Percentiles rank a stretch among this genome's conserved stretches.
phyloP scores from a whole-genome alignment of 2,329 filamentous ascomycete genomes.

The Neobulgaria alba region DNA sequence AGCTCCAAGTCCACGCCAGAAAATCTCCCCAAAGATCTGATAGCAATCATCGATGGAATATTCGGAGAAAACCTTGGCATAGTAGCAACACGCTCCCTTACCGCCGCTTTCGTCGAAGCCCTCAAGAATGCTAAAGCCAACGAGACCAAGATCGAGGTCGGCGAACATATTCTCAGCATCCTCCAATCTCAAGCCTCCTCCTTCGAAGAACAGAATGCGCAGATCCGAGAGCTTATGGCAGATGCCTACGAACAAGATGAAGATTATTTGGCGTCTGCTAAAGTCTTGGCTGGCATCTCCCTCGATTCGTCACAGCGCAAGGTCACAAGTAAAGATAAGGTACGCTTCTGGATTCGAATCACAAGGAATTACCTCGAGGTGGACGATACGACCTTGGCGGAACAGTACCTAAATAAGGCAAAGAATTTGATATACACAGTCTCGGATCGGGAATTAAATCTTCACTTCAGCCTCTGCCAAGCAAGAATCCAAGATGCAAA shows the following conservation, averaged over 20 bases:
- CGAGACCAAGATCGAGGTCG: slow-evolving; percentile 66
- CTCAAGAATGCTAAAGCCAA: slow-evolving; percentile 53
- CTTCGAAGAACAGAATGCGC: slow-evolving; percentile 77
- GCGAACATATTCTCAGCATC: slow-evolving; percentile 60
- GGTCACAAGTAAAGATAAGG: slow-evolving; percentile 74
- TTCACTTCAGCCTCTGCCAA: slow-evolving; percentile 86
- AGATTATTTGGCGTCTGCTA: slow-evolving; percentile 71
- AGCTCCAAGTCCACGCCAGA: slow-evolving; percentile 12
- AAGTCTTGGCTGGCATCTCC: slow-evolving; percentile 71
- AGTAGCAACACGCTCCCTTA: slow-evolving; percentile 26
- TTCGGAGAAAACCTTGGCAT: slow-evolving; percentile 27
- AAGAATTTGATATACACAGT: slow-evolving; percentile 85
- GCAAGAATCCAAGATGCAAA: slow-evolving; percentile 90
- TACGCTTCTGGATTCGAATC: slow-evolving; percentile 84
- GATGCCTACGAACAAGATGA: slow-evolving; percentile 76
- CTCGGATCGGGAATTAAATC: slow-evolving; percentile 60
- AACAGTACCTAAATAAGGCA: slow-evolving; percentile 85
- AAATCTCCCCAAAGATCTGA: slow-evolving; percentile 21
- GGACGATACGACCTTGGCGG: slow-evolving; percentile 78
- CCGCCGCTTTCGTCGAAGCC: slow-evolving; percentile 48
- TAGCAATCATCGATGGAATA: slow-evolving; percentile 26
- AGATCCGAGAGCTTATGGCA: slow-evolving; percentile 72
- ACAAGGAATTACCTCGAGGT: slow-evolving; percentile 91
- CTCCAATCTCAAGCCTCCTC: slow-evolving; percentile 56
- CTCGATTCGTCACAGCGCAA: slow-evolving; percentile 83